phyloP scores from a whole-genome alignment of 768 basidiomycete genomes.

The Epithele typhae region DNA sequence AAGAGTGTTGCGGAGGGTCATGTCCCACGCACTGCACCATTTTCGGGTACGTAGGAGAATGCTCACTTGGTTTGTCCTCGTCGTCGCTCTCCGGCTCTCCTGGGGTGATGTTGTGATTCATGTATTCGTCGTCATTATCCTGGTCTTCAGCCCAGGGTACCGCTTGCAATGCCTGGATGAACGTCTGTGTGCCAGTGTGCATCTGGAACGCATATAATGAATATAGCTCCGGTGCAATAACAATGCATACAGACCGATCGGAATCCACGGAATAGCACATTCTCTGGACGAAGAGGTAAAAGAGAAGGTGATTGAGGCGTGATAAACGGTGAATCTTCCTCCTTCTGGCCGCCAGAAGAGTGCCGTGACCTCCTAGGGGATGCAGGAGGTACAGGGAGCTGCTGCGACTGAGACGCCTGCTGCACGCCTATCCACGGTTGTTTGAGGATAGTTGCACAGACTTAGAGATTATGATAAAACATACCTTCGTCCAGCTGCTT shows the following conservation, averaged over 20 bases:
- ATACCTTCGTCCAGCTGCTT: slow-evolving; percentile 10
- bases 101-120: slow-evolving; percentile 36
- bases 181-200: slow-evolving; percentile 82
- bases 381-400: slow-evolving; percentile 10
- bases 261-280: slow-evolving; percentile 57
- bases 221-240: too few species aligned
- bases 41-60: too few species aligned
- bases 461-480: too few species aligned
- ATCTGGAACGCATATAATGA: slow-evolving; percentile 56
- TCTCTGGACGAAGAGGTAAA: slow-evolving; percentile 35
- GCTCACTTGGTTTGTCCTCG: slow-evolving; percentile 35
- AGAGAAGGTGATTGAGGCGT: slow-evolving; percentile 65
- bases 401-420: slow-evolving; percentile 19
- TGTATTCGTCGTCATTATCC: slow-evolving; percentile 64
- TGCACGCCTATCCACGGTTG: background rate
- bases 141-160: slow-evolving; percentile 71
- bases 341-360: slow-evolving; percentile 6
- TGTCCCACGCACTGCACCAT: too few species aligned
- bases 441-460: background rate
- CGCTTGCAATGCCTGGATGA: slow-evolving; percentile 85
- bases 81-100: slow-evolving; percentile 63
- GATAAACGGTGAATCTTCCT: slow-evolving; percentile 65
- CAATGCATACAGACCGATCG: slow-evolving; percentile 54
- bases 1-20: too few species aligned
- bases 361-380: background rate